Conservation (phyloP, 305 asterid species). For the Lippia alba region DNA sequence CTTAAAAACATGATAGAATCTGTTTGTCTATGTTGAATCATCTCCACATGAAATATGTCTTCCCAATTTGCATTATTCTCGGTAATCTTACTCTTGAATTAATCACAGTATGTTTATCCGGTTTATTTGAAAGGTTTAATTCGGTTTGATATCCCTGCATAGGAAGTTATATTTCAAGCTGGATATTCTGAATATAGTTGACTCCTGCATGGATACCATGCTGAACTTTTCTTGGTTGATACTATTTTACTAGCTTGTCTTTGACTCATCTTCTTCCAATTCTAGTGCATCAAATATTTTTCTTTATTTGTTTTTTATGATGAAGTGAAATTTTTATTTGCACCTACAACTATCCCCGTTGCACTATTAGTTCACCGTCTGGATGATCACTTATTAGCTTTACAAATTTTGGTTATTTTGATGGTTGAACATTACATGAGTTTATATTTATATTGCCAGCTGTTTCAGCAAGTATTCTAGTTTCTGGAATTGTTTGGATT, state of each 20-base stretch:
- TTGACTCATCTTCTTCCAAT: conserved; percentile 5
- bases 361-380: neutral
- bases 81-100: conserved; percentile 7
- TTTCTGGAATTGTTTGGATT: conserved; percentile 12
- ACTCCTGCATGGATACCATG: conserved; percentile 12
- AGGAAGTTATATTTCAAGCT: conserved; percentile 3
- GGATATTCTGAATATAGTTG: neutral
- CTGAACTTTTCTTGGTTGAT: neutral
- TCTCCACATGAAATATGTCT: no score
- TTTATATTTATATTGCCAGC: conserved; percentile 24
- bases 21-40: neutral
- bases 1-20: conserved; percentile 1
- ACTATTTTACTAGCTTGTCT: conserved; percentile 15
- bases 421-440: conserved; percentile 13
- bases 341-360: conserved; percentile 17
- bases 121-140: conserved; percentile 24
- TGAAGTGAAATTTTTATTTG: conserved; percentile 19
- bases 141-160: conserved; percentile 5
- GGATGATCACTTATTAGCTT: neutral
- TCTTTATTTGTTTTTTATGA: neutral
- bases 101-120: neutral
- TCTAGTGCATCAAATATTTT: neutral
- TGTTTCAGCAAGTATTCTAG: conserved; percentile 17
- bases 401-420: neutral
- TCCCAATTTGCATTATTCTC: conserved; percentile 18